Evolutionary conservation across 257 asterid genomes (phyloP).

Genomic region (Thymus mandschuricus): DNA sequence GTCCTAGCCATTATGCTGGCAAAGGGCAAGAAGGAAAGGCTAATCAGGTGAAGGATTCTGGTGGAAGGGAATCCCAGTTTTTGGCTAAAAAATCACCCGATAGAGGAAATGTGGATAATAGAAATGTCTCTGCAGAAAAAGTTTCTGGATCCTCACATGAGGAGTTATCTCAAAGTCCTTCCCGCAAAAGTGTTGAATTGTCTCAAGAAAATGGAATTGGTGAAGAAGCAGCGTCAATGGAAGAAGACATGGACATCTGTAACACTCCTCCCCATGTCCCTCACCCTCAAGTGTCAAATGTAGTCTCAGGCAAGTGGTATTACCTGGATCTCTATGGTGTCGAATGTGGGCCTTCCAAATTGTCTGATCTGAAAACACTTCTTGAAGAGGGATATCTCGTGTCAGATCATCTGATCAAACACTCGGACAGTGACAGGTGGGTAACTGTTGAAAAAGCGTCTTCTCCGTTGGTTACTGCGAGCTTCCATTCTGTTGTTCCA

Average conservation of each 20-base stretch:
- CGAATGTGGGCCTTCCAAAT: slow-evolving; percentile 84
- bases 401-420: slow-evolving; percentile 92
- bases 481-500: slow-evolving; percentile 69
- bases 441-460: slow-evolving; percentile 90
- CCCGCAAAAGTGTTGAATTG: slow-evolving; percentile 42
- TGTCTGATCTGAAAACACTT: slow-evolving; percentile 78
- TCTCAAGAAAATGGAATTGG: slow-evolving; percentile 59
- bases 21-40: slow-evolving; percentile 70
- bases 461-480: slow-evolving; percentile 75
- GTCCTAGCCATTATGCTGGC: slow-evolving; percentile 46
- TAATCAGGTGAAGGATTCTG: slow-evolving; percentile 49
- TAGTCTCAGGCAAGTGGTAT: slow-evolving; percentile 80
- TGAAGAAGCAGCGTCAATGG: slow-evolving; percentile 90
- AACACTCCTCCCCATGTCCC: slow-evolving; percentile 96
- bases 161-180: slow-evolving; percentile 47
- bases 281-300: slow-evolving; percentile 54
- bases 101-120: slow-evolving; percentile 46
- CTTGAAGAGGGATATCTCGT: slow-evolving; percentile 80
- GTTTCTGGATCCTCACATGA: slow-evolving; percentile 37
- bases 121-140: slow-evolving; percentile 47
- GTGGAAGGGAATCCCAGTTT: slow-evolving; percentile 49
- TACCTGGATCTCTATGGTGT: slow-evolving; percentile 81
- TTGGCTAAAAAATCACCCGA: slow-evolving; percentile 55
- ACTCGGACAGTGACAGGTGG: slow-evolving; percentile 89
- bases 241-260: slow-evolving; percentile 99